Evolutionary conservation across 2,329 filamentous ascomycete species (phyloP).

Genomic region (Phialophora tarda): DNA sequence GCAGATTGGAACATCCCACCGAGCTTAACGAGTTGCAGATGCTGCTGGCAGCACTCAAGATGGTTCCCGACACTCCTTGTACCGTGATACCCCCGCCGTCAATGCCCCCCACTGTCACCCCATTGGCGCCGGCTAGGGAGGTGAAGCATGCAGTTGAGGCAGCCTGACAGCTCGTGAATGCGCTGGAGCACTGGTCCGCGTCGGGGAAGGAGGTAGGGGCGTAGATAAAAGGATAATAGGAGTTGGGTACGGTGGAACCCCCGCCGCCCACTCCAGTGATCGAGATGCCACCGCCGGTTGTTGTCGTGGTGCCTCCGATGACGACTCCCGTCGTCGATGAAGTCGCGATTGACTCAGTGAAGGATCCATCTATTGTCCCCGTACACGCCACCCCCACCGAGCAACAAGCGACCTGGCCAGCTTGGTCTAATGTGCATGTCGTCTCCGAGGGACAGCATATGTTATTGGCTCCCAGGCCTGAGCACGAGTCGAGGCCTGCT

Average conservation of each 20-base stretch:
- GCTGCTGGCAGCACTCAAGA: constrained; percentile 49
- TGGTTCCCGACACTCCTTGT: constrained; percentile 50
- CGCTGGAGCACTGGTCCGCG: constrained; percentile 58
- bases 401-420: constrained; percentile 67
- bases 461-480: constrained; percentile 56
- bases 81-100: constrained; percentile 54
- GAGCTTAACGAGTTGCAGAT: constrained; percentile 55
- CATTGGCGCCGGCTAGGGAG: constrained; percentile 56
- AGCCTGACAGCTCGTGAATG: constrained; percentile 59
- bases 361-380: constrained; percentile 52
- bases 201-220: constrained; percentile 61
- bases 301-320: constrained; percentile 40
- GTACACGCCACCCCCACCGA: constrained; percentile 63
- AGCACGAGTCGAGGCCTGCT: constrained; percentile 59
- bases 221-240: constrained; percentile 58
- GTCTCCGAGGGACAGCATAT: constrained; percentile 62
- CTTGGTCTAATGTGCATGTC: constrained; percentile 62
- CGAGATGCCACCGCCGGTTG: constrained; percentile 39
- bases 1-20: constrained; percentile 56
- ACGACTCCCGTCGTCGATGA: constrained; percentile 35
- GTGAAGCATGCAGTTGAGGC: constrained; percentile 53
- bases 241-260: constrained; percentile 46
- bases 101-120: constrained; percentile 57
- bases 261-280: constrained; percentile 43
- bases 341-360: constrained; percentile 20